These are phyloP conservation scores for Pinus albicaulis DNA, from an alignment of 75 land plant species.

Conservation along the genomic window DNA sequence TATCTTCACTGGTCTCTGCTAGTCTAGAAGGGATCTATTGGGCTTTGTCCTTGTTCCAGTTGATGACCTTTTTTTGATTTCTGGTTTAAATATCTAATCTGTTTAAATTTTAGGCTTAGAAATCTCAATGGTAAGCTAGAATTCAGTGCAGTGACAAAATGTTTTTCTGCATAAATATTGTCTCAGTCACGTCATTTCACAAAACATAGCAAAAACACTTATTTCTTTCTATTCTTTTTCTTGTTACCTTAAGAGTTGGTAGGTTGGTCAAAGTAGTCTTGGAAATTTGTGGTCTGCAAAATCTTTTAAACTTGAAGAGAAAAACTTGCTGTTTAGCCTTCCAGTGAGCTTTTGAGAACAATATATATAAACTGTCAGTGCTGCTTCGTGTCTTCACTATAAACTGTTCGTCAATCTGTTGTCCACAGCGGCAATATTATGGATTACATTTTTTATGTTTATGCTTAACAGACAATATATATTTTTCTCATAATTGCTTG, in stretches of 20 bases:
- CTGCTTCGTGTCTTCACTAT: not conserved
- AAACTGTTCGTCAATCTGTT: not conserved
- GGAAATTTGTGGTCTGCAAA: not conserved
- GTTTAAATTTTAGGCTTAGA: not conserved
- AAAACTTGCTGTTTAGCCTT: not conserved
- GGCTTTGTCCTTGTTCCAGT: not conserved
- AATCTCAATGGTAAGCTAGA: not conserved
- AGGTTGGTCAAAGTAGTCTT: not conserved
- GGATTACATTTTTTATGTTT: not conserved
- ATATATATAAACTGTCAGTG: not conserved
- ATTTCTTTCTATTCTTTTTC: not conserved
- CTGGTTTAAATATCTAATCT: not conserved
- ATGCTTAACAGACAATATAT: not conserved
- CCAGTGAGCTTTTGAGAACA: not conserved
- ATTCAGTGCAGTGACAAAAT: not conserved
- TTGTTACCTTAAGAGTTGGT: not conserved
- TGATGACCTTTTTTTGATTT: not conserved
- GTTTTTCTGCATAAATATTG: not conserved
- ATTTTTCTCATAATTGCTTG: not conserved
- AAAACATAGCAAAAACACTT: not conserved
- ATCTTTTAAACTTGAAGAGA: not conserved
- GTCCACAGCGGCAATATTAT: not conserved
- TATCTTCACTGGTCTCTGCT: not conserved
- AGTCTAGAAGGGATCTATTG: not conserved
- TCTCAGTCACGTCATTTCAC: not conserved